phyloP scores from a whole-genome alignment of 1,139 yeast genomes.

The Yamadazyma mexicana region DNA sequence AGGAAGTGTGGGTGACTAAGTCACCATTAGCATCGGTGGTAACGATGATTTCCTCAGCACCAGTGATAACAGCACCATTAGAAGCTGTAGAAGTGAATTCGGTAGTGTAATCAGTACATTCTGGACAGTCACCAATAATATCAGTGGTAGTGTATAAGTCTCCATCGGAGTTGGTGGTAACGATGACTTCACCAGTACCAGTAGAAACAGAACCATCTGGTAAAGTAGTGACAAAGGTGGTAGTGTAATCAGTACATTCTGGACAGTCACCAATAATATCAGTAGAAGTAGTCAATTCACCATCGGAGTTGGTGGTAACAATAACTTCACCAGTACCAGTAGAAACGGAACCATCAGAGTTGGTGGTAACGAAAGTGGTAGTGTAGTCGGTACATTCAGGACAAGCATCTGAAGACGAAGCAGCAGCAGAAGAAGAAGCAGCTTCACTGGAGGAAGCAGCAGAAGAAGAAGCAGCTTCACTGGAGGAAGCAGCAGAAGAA shows the following conservation, averaged over 20 bases:
- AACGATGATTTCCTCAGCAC: slow-evolving; percentile 14
- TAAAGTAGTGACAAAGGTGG: slow-evolving; percentile 16
- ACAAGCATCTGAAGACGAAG: slow-evolving; percentile 10
- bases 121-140: slow-evolving; percentile 10
- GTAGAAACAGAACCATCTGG: slow-evolving; percentile 7
- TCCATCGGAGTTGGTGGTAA: slow-evolving; percentile 16
- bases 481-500: slow-evolving; percentile 7
- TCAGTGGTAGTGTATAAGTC: slow-evolving; percentile 13
- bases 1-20: slow-evolving; percentile 8
- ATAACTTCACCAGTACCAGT: slow-evolving; percentile 38
- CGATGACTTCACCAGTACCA: slow-evolving; percentile 5
- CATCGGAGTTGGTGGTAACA: slow-evolving; percentile 46
- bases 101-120: slow-evolving; percentile 20
- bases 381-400: slow-evolving; percentile 18
- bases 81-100: slow-evolving; percentile 16
- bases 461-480: slow-evolving; percentile 8
- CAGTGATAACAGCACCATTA: slow-evolving; percentile 14
- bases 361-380: slow-evolving; percentile 17
- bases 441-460: slow-evolving; percentile 4
- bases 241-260: slow-evolving; percentile 18
- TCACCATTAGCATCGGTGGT: slow-evolving; percentile 11
- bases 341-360: slow-evolving; percentile 21
- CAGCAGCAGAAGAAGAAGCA: slow-evolving; percentile 3
- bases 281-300: slow-evolving; percentile 26
- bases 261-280: slow-evolving; percentile 12